Evolutionary conservation across 2,329 filamentous ascomycete species (phyloP), one percentile per base, ranked within the genome.

Genomic region (Oidium heveae): DNA sequence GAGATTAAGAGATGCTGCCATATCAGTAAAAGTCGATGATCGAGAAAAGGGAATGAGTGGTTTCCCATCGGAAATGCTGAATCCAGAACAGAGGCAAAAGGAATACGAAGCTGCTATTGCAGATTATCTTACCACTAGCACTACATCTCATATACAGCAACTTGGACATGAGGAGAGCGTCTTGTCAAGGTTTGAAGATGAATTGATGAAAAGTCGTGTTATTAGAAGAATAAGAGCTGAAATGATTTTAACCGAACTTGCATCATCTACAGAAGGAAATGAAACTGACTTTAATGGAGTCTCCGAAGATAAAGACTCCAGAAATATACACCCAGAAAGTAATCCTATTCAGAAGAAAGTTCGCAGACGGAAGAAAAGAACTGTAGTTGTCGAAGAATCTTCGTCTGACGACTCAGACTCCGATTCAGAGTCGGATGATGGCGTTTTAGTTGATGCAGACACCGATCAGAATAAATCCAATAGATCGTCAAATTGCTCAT

Each of bases 1-100:
- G 55, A 73, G 86, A 55, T 68, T 94, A 58, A 72, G 73, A 41
- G 74, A 85, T 61, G 71, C 75, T 55, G 85, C 85, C 24, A 70
- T 77, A 56, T 74, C 79, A 53, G 68, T 80, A 52, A 72, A 79
- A 59, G 69, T 73, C 55, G 71, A 73, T 60, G 74, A 81, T 61
- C 71, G 75, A 63, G 70, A 74, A 54, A 67, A 70, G 47, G 72
- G 71, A 28, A 61, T 65, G 24, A 59, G 57, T 47, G 74, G 63
- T 5, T 78, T 78, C 62, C 67, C 74, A 8, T 69, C 70, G 41
- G 68, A 71, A 37, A 72, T 71, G 58, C 68, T 55, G 7, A 56
- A 71, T 57, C 68, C 72, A 56, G 70, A 74, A 58, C 69, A 68
- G 60, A 74, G 72, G 60, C 72, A 74, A 61, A 69, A 72, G 60